Percentiles rank a stretch among this genome's conserved stretches.
These are phyloP conservation scores for Apiospora kogelbergensis DNA, from an alignment of 2,329 filamentous ascomycete genomes.

Conservation along the genomic window DNA sequence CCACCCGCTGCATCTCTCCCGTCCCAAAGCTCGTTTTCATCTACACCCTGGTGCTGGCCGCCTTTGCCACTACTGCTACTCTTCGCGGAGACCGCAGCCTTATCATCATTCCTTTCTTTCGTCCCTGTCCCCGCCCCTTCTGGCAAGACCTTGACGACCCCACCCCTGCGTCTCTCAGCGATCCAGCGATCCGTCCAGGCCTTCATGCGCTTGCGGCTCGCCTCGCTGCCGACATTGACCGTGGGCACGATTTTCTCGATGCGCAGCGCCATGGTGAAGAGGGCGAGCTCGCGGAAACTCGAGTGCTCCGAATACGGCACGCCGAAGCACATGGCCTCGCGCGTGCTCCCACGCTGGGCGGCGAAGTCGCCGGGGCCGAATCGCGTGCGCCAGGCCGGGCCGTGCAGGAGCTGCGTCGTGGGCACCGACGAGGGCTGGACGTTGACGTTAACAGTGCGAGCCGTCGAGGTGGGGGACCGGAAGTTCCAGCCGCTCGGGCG, in stretches of 20 bases:
- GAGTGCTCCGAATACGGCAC: slow-evolving; percentile 97
- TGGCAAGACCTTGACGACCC: slow-evolving; percentile 47
- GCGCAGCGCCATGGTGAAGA: slow-evolving; percentile 85
- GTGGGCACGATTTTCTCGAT: slow-evolving; percentile 93
- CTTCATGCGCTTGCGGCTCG: slow-evolving; percentile 60
- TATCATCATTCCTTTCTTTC: slow-evolving; percentile 20
- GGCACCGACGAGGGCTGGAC: slow-evolving; percentile 49
- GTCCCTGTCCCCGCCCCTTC: slow-evolving; percentile 33
- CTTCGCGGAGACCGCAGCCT: slow-evolving; percentile 7
- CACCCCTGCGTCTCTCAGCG: slow-evolving; percentile 55
- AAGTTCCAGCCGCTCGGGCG: slow-evolving; percentile 95
- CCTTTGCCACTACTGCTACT: not conserved
- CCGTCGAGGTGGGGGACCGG: slow-evolving; percentile 64
- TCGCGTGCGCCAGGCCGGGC: slow-evolving; percentile 70
- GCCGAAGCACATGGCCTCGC: slow-evolving; percentile 82
- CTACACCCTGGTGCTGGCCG: slow-evolving; percentile 36
- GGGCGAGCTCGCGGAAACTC: slow-evolving; percentile 88
- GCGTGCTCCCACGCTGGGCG: slow-evolving; percentile 80
- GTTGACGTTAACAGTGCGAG: slow-evolving; percentile 54
- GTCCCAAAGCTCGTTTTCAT: slow-evolving; percentile 34
- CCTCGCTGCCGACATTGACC: slow-evolving; percentile 73
- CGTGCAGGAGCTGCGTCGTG: slow-evolving; percentile 52
- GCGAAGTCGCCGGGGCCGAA: slow-evolving; percentile 73
- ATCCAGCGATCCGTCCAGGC: slow-evolving; percentile 65
- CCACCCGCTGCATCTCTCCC: slow-evolving; percentile 41